Conservation (phyloP, 768 basidiomycete genomes). For the Kwoniella sp. region DNA sequence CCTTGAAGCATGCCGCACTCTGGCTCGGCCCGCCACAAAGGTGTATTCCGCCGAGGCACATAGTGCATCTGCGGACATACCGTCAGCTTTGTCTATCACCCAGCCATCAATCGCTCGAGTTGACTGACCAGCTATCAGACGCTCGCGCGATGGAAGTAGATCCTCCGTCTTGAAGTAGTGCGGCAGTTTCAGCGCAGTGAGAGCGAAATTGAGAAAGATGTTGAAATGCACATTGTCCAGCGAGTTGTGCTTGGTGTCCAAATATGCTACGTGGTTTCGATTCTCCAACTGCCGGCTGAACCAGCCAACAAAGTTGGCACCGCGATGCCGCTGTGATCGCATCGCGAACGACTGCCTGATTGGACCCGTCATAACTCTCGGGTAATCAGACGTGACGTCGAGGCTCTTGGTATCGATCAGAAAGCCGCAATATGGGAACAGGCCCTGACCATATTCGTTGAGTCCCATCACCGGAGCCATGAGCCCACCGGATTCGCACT, state of each 20-base stretch:
- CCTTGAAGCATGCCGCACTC: slow-evolving; percentile 30
- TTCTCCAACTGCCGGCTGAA: slow-evolving; percentile 57
- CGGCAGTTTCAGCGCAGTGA: slow-evolving; percentile 82
- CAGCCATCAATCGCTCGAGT: too few relatives aligned
- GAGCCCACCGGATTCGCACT: slow-evolving; percentile 20
- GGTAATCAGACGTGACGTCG: slow-evolving; percentile 74
- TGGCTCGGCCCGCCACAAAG: slow-evolving; percentile 30
- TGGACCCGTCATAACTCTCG: slow-evolving; percentile 59
- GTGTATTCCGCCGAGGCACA: slow-evolving; percentile 29
- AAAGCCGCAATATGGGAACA: slow-evolving; percentile 91
- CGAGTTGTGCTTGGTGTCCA: slow-evolving; percentile 67
- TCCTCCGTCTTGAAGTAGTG: slow-evolving; percentile 59
- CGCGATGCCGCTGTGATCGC: slow-evolving; percentile 21
- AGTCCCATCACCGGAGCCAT: slow-evolving; percentile 47
- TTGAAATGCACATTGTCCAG: slow-evolving; percentile 65
- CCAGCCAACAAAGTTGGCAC: slow-evolving; percentile 38
- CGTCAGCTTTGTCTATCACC: too few relatives aligned
- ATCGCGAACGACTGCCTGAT: slow-evolving; percentile 34
- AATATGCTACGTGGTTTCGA: slow-evolving; percentile 72
- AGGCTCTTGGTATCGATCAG: slow-evolving; percentile 70
- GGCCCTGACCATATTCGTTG: slow-evolving; percentile 52
- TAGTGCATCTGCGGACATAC: slow-evolving; percentile 12
- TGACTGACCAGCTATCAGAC: slow-evolving; percentile 20
- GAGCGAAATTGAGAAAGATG: slow-evolving; percentile 76
- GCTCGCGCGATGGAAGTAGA: not conserved